Evolutionary conservation across 441 rosid species (phyloP), one percentile per base, ranked within the genome.

Genomic region (Mallotus japonicus): DNA sequence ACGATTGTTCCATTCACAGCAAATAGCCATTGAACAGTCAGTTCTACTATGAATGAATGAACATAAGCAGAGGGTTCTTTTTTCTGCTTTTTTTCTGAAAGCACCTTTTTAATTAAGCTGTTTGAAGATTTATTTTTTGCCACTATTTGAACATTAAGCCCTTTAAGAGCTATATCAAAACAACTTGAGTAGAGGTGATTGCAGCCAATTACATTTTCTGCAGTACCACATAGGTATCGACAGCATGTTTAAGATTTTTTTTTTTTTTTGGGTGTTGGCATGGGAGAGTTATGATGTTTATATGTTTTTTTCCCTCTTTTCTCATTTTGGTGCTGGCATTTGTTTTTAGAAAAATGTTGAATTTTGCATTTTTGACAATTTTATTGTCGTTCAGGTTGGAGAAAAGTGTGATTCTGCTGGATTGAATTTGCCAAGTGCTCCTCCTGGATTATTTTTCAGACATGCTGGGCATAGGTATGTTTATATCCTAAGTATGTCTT

Each of bases 351-450:
- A 28, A 28, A 7, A 17, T 47, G n/a, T 7, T 57, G 62, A 22
- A 51, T 32, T 24, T 76, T 76, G 56, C 62, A 8, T 50, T 8
- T 42, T 24, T 72, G 28, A 67, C 51, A 10, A 61, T 53, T 46
- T 34, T 6, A 3, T 65, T 70, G 44, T 69, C 71, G 76, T 59
- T 56, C 82, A 88, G 93, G 73, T 85, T 60, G 86, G 84, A 68
- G 73, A 82, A 76, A 82, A 55, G 80, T 80, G 72, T 76, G 88
- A 81, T 19, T 57, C 61, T 70, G 47, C 24, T 62, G 87, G 83
- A 68, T 69, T 71, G 24, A 79, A 71, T 61, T 42, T 64, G 62
- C 81, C 86, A 61, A 82, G 55, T 65, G 72, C 82, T 83, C 91
- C 93, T 73, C 82, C 87, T 1, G 80, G 77, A 67, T 67, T 77